These are phyloP conservation scores for Immersiella caudata DNA, from an alignment of 495 filamentous ascomycete genomes.

Conservation along the genomic window DNA sequence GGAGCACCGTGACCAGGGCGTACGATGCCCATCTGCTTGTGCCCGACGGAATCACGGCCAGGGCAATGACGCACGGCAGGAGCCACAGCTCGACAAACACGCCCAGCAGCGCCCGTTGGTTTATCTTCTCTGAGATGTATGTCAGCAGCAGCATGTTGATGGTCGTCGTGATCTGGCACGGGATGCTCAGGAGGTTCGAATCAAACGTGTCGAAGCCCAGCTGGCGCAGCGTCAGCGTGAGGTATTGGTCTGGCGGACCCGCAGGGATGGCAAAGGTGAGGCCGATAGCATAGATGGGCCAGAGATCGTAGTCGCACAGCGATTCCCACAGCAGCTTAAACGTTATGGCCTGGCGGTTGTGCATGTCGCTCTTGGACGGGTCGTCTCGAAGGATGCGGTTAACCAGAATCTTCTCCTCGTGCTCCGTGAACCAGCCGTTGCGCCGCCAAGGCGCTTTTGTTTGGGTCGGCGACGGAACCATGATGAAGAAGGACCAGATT, in stretches of 20 bases:
- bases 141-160: slow-evolving; percentile 52
- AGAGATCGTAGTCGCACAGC: slow-evolving; percentile 57
- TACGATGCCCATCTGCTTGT: slow-evolving; percentile 60
- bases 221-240: slow-evolving; percentile 51
- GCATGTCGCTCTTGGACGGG: slow-evolving; percentile 63
- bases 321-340: slow-evolving; percentile 49
- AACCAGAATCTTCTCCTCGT: slow-evolving; percentile 60
- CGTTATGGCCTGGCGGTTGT: slow-evolving; percentile 57
- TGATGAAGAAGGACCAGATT: slow-evolving; percentile 45
- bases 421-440: slow-evolving; percentile 63
- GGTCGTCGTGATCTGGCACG: slow-evolving; percentile 43
- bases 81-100: slow-evolving; percentile 56
- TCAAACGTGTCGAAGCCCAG: slow-evolving; percentile 57
- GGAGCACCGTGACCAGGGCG: slow-evolving; percentile 58
- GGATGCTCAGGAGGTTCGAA: slow-evolving; percentile 55
- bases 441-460: neutral
- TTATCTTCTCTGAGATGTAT: slow-evolving; percentile 53
- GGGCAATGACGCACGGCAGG: slow-evolving; percentile 59
- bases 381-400: slow-evolving; percentile 66
- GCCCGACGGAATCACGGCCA: slow-evolving; percentile 49
- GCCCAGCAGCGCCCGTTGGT: slow-evolving; percentile 53
- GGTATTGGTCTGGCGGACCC: slow-evolving; percentile 46
- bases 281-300: slow-evolving; percentile 62
- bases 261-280: slow-evolving; percentile 55
- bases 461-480: neutral